Evolutionary conservation across 23 red algal genomes (phyloP), one percentile per base, ranked within the genome.

Genomic region (Chondrus crispus): DNA sequence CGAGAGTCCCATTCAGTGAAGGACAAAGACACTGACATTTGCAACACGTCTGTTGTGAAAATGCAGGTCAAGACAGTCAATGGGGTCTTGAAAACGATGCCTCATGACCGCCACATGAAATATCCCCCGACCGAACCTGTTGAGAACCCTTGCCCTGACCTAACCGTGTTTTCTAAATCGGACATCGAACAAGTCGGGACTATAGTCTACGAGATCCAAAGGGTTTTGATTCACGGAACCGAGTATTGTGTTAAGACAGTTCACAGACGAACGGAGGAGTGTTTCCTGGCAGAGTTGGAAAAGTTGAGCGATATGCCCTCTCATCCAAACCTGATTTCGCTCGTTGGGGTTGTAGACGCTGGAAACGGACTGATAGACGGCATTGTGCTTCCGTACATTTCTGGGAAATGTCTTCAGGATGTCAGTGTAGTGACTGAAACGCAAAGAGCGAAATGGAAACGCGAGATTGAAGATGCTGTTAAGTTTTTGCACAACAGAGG

Each of bases 361-460:
- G 29, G 45, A 10, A 50, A 35, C 8, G 52, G 46, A 5, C 51
- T 55, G 46, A 82, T 53, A 9, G 77, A 32, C 41, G 52, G 77
- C 11, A 22, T 82, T 54, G 19, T 57, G 7, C 38, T 45, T 5
- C 52, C 77, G 43, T 82, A 38, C 58, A 54, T 82, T 54, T 5
- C 11, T 6, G 46, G 52, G 5, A 82, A 7, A 9, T 38, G 43
- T 82, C 77, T 82, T 10, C 4, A 54, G 4, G 43, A 26, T 8
- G 6, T 24, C 46, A 55, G 14, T 7, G 11, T 14, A 14, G 77
- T 50, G 6, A 82, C 69, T 35, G 69, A 37, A 26, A n/a, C 77
- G 46, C 77, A 57, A 35, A 82, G 58, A 50, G 29, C n/a, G 43
- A 82, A 55, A 26, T 82, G 77, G 77, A 82, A 82, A 35, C 51